Evolutionary conservation across 306 rosid species (phyloP), one percentile per base, ranked within the genome.

Genomic region (Quercus rubra): DNA sequence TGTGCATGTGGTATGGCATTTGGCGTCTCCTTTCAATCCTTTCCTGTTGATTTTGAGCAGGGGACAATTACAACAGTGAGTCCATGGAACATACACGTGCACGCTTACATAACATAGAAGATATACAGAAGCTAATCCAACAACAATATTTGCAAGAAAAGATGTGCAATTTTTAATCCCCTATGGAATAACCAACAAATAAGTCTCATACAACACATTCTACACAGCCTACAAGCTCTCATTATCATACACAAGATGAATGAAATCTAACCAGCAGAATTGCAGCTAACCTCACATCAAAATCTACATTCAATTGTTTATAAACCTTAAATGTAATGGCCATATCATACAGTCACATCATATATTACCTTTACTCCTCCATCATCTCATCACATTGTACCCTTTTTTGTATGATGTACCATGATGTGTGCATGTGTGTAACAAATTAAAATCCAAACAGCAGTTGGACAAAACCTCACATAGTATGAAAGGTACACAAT

Each of bases 1-100:
- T 96, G 85, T 96, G 99, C 99, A 96, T 96, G 66, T 96, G 99
- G 81, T 93, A 96, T 41, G 99, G 99, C 99, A 96, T 96, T 84
- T 93, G 98, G 3, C 99, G 89, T 74, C 98, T 91, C 82, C 99
- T 87, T 90, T 96, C 99, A 86, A 91, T 79, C 81, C 99, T 91
- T 88, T 96, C 99, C 99, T 96, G n/a, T 49, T 49, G 15, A 2
- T 13, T 10, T 13, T 10, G 38, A 0, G 71, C 2, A 1, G 8
- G 72, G 20, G n/a, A 9, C 15, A 67, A 17, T 35, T 67, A 38
- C 52, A 67, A 35, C 12, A 9, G 27, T 35, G 27, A 67, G 72
- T 3, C 72, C 51, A 9, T 9, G 28, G 23, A 19, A 67, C 10
- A 19, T 33, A n/a, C 20, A 35, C 9, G 13, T 7, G 5, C 52